Evolutionary conservation across 768 basidiomycete genomes (phyloP), one percentile per base, ranked within the genome.

Genomic region (Kwoniella shandongensis): DNA sequence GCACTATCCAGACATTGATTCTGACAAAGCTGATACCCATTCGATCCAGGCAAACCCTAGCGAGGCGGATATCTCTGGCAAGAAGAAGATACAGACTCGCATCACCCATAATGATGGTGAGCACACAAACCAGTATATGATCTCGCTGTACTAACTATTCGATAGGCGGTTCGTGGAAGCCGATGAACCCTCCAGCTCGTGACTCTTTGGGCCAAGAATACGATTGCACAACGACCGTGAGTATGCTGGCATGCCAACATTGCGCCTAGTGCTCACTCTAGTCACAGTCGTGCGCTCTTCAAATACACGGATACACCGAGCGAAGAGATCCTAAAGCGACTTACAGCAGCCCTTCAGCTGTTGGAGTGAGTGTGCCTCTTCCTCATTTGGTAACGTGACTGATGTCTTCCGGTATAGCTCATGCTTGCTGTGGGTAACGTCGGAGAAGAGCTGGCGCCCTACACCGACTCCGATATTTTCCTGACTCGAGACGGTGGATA

Each of bases 401-500:
- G 40, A 49, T 44, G 15, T 18, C 11, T 4, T 4, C 25, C 29
- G 22, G 10, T 8, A 36, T 26, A 65, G 12, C 81, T 99, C 12
- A 82, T 99, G 77, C 89, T 99, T 83, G 96, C 88, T 1, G 92
- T 97, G 42, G 96, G 96, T 7, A 98, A 91, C 66, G 93, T 99
- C 13, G 96, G 96, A 38, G 87, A 91, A 61, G 72, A 79, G 1
- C 83, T 99, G 1, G 85, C 83, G 0, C 79, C 85, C 0, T 99
- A 99, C 78, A 82, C 80, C 3, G 88, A 97, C 27, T 86, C 86
- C 59, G 94, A 98, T 74, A 96, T 92, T 1, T 98, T 96, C 86
- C 82, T 98, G 39, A 91, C 89, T 54, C 89, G 96, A 3, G 91
- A 99, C 66, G 96, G 85, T 1, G 96, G 96, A 8, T 96, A 96